Evolutionary conservation across 192 early-diverging fungal species (phyloP), one percentile per base, ranked within the genome.

Genomic region (Lobosporangium transversale): DNA sequence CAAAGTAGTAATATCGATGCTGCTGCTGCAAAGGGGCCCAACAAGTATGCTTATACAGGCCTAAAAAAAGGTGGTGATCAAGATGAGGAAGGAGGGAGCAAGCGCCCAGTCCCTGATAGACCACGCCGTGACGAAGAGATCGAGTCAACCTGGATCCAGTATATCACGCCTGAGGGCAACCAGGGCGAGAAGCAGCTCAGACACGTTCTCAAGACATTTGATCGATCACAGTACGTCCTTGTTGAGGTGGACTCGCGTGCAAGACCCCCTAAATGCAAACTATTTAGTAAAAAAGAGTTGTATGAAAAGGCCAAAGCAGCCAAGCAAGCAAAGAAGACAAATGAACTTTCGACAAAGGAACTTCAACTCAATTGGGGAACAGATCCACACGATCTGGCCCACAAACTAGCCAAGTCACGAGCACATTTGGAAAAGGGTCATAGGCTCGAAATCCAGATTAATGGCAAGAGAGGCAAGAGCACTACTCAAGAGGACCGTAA

Each of bases 81-180:
- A n/a, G n/a, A n/a, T n/a, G n/a, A 50, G 24, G 48, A 26, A 6
- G 23, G 12, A 8, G 48, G 14, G 15, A 14, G 14, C 49, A 54
- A 54, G 40, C 56, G 71, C 4, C 52, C 64, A 0, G 40, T 44
- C 0, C 37, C 69, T 17, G 79, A 70, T 21, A 62, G 82, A 24
- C 58, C 51, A 18, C 79, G 80, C 23, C 82, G 85, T 15, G 84
- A 87, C 37, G 86, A 87, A 66, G 86, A 87, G 55, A 87, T 87
- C 33, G 67, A 62, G 21, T 58, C 65, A 18, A 63, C 49, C 2
- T 82, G 73, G 48, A 82, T 87, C 40, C 78, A 71, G 6, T 82
- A 78, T 56, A 78, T 87, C 5, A 67, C 79, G 24, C 60, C 70
- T 1, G 64, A 81, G 26, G 86, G 82, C 23, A 43, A 81, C n/a